These are phyloP conservation scores for Basidiobolus meristosporus DNA, from an alignment of 371 early-diverging fungal genomes.

Conservation along the genomic window DNA sequence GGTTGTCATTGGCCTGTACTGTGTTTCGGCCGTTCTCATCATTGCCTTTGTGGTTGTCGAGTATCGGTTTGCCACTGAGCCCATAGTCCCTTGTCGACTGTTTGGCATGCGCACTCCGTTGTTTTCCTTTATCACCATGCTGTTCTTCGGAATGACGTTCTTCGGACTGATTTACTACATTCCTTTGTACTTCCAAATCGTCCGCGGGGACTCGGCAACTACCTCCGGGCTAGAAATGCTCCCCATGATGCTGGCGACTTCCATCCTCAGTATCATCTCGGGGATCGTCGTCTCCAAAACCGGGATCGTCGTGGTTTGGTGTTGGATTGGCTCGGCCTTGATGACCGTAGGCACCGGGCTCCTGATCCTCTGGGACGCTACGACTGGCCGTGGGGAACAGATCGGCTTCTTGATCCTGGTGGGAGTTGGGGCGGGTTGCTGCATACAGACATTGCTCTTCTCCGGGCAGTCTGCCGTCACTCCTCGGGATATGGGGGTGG, in stretches of 20 bases:
- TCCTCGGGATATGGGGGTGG: constrained; percentile 34
- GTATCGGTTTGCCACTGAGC: constrained; percentile 24
- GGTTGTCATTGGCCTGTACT: constrained; percentile 25
- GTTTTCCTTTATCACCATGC: constrained; percentile 11
- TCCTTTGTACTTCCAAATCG: constrained; percentile 35
- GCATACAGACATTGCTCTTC: constrained; percentile 36
- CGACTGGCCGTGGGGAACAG: neutral
- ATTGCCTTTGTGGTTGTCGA: constrained; percentile 19
- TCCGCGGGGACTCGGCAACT: constrained; percentile 22
- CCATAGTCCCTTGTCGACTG: constrained; percentile 22
- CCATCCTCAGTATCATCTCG: constrained; percentile 9
- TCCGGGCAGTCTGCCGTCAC: constrained; percentile 28
- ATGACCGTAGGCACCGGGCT: constrained; percentile 7
- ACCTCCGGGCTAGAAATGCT: constrained; percentile 36
- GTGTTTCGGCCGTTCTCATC: constrained; percentile 16
- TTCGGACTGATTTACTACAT: constrained; percentile 31
- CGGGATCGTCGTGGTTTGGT: constrained; percentile 10
- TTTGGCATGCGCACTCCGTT: constrained; percentile 10
- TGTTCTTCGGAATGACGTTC: constrained; percentile 19
- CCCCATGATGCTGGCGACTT: constrained; percentile 26
- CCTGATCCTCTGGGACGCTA: constrained; percentile 11
- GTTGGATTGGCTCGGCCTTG: constrained; percentile 13
- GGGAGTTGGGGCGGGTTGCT: no score
- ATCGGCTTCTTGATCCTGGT: constrained; percentile 16
- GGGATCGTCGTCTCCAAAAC: constrained; percentile 19